Evolutionary conservation across 768 basidiomycete species (phyloP), one percentile per base, ranked within the genome.

Genomic region (Hypsizygus marmoreus): DNA sequence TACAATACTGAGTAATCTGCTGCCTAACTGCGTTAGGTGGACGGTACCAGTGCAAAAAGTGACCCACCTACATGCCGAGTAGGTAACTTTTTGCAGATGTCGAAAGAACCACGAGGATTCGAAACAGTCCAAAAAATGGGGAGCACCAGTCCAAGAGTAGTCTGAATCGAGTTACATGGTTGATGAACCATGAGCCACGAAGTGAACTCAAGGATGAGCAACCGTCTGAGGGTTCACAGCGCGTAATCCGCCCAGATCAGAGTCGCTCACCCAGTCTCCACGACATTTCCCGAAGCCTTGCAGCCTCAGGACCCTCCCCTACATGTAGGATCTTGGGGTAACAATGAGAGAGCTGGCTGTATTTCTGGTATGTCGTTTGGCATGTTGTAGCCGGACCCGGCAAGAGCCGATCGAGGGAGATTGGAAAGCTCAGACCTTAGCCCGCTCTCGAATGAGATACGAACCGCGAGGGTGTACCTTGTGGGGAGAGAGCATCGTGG

Each of bases 391-490:
- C 71, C 65, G 68, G 77, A 61, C 72, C 67, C 80, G 50, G 73
- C 75, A 65, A 74, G 75, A 69, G 70, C 62, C 77, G 53, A 70
- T 74, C 72, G 30, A 68, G 69, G 70, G 69, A 71, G 76, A 74
- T 61, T 74, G 22, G 49, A 73, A 76, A 71, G 58, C 79, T 82
- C 81, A 79, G 79, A 81, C 79, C 79, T 82, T 82, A 68, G 72
- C 80, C 81, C 77, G 79, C 79, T 81, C 78, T 73, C 68, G 63
- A 80, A 47, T 24, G 49, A 45, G 51, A 51, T 37, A 33, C 25
- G 59, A 60, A 67, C 46, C 50, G 14, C 16, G 20, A 25, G 33
- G 42, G 48, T 45, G 55, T 49, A 46, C 69, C 68, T 67, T 64
- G 70, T 77, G 51, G 53, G 78, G 61, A 51, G 62, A 73, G 79